A percentile compares a stretch with the other conserved stretches of the same genome.
Evolutionary conservation across 2,329 filamentous ascomycete genomes (phyloP).

Genomic region (Sporothrix mexicana): DNA sequence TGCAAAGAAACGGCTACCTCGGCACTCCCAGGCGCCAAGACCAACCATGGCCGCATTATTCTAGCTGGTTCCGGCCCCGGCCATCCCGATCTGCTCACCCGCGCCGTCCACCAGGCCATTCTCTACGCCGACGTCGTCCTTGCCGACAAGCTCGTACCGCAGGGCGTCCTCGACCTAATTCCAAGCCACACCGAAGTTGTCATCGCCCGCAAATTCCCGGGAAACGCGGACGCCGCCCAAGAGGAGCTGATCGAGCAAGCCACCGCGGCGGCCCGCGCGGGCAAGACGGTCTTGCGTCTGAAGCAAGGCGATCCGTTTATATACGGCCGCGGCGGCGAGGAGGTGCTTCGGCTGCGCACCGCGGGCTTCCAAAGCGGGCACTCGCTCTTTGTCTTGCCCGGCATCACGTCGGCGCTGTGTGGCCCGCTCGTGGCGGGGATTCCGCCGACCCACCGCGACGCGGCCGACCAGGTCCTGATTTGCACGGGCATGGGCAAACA

Average conservation of each 20-base stretch:
- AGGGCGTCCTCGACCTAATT: constrained; percentile 84
- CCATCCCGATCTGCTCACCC: constrained; percentile 88
- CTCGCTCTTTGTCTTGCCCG: constrained; percentile 72
- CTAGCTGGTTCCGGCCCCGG: constrained; percentile 92
- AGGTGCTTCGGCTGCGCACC: constrained; percentile 80
- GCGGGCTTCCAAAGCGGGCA: constrained; percentile 67
- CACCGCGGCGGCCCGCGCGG: constrained; percentile 66
- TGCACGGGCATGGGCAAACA: constrained; percentile 96
- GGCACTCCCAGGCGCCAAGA: constrained; percentile 11
- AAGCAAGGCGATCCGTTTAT: constrained; percentile 98
- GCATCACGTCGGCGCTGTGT: constrained; percentile 85
- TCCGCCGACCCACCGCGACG: constrained; percentile 84
- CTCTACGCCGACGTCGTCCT: constrained; percentile 75
- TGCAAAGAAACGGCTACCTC: not conserved
- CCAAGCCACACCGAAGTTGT: constrained; percentile 86
- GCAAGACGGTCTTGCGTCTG: constrained; percentile 82
- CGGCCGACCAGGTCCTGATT: constrained; percentile 92
- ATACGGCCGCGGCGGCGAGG: constrained; percentile 93
- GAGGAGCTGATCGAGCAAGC: constrained; percentile 84
- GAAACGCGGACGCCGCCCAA: constrained; percentile 92
- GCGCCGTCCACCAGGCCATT: constrained; percentile 78
- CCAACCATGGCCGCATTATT: constrained; percentile 69
- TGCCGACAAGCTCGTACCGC: constrained; percentile 84
- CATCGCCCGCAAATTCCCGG: constrained; percentile 96
- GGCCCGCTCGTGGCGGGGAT: constrained; percentile 89